Conservation (phyloP, 495 filamentous ascomycete genomes). For the Poronia punctata region DNA sequence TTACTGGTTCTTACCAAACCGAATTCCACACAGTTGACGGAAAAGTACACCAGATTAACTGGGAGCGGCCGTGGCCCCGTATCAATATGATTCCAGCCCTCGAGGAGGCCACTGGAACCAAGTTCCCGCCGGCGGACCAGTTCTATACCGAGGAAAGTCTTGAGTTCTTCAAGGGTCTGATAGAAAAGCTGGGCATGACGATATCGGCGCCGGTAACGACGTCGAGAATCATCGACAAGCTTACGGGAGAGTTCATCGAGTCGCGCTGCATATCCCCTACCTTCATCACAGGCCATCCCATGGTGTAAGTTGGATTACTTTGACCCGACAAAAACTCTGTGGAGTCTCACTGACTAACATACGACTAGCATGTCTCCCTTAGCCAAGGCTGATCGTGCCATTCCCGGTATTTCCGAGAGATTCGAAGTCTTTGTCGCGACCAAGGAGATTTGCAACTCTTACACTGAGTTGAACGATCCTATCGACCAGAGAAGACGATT, state of each 20-base stretch:
- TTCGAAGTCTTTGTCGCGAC: slow-evolving; percentile 98
- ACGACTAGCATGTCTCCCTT: slow-evolving; percentile 73
- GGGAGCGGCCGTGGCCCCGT: slow-evolving; percentile 88
- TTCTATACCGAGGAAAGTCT: slow-evolving; percentile 84
- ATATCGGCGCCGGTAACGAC: slow-evolving; percentile 89
- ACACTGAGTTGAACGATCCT: slow-evolving; percentile 97
- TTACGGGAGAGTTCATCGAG: slow-evolving; percentile 95
- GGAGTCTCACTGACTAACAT: slow-evolving; percentile 30
- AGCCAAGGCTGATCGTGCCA: slow-evolving; percentile 84
- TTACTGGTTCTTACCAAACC: slow-evolving; percentile 80
- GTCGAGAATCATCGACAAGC: slow-evolving; percentile 94
- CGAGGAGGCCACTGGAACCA: slow-evolving; percentile 82
- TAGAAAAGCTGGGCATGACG: slow-evolving; percentile 85
- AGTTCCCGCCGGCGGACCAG: slow-evolving; percentile 83
- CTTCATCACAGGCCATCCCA: slow-evolving; percentile 66
- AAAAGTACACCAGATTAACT: slow-evolving; percentile 84
- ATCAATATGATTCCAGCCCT: slow-evolving; percentile 96
- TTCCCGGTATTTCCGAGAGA: slow-evolving; percentile 83
- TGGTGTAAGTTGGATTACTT: slow-evolving; percentile 12
- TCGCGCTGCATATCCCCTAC: slow-evolving; percentile 90
- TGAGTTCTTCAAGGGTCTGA: slow-evolving; percentile 73
- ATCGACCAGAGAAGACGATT: slow-evolving; percentile 91
- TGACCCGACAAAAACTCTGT: no score
- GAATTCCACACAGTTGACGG: slow-evolving; percentile 74
- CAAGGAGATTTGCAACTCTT: slow-evolving; percentile 94